Conservation (phyloP, 2,329 filamentous ascomycete genomes). For the Huntiella omanensis region DNA sequence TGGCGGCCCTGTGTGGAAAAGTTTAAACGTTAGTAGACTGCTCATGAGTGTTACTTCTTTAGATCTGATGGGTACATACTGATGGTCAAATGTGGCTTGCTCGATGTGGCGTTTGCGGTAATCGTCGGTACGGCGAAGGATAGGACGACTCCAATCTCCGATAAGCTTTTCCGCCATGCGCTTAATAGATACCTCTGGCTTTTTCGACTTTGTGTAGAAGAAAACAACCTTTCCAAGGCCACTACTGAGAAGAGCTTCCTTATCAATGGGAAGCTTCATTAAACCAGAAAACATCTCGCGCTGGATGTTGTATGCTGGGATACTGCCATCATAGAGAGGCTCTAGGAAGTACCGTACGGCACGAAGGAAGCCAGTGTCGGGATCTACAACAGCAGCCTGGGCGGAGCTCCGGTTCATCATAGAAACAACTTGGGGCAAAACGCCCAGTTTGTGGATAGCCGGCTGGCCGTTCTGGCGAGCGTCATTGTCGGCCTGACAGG, state of each 20-base stretch:
- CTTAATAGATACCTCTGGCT: slow-evolving; percentile 75
- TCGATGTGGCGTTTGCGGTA: slow-evolving; percentile 67
- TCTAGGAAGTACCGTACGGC: slow-evolving; percentile 96
- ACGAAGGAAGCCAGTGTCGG: slow-evolving; percentile 86
- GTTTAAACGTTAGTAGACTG: not conserved
- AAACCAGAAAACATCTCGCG: slow-evolving; percentile 78
- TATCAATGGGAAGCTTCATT: slow-evolving; percentile 66
- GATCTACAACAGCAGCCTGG: slow-evolving; percentile 70
- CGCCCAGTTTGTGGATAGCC: slow-evolving; percentile 80
- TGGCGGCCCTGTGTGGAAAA: slow-evolving; percentile 27
- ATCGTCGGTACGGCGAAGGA: slow-evolving; percentile 82
- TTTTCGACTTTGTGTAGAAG: slow-evolving; percentile 93
- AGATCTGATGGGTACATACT: slow-evolving; percentile 26
- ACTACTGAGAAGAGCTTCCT: slow-evolving; percentile 74
- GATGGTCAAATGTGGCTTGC: slow-evolving; percentile 43
- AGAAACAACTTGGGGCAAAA: slow-evolving; percentile 75
- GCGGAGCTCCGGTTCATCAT: slow-evolving; percentile 80
- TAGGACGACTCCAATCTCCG: slow-evolving; percentile 87
- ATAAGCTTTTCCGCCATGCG: slow-evolving; percentile 82
- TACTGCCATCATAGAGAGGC: slow-evolving; percentile 77
- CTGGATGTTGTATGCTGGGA: slow-evolving; percentile 95
- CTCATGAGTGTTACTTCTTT: not conserved
- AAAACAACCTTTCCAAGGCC: slow-evolving; percentile 91
- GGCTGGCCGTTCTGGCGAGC: slow-evolving; percentile 64
- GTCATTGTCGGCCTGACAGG: slow-evolving; percentile 69